Base-by-base conservation (phyloP, 2,329 filamentous ascomycete genomes). In the Trichoderma cornu-damae region DNA sequence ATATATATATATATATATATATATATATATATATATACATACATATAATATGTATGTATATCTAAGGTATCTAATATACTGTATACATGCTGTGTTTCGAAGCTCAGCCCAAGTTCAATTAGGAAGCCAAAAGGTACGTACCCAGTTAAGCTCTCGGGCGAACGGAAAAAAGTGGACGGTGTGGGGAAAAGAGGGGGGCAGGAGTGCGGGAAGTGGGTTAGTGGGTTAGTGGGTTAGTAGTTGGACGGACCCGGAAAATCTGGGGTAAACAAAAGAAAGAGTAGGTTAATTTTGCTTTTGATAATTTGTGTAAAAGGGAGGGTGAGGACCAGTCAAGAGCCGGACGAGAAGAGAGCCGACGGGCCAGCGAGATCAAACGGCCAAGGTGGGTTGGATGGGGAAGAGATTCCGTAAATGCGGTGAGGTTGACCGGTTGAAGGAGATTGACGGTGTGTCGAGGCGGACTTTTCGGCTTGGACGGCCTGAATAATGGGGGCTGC, bases 131-230 rank as follows among this genome's bases (percentile, higher is more conserved):
- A 16, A 26, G 32, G 30, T 24, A 22, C 32, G 30, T 16, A 8
- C 28, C n/a, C n/a, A 47, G 28, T 47, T 47, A 47, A 34, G 28
- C 48, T 40, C 48, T 51, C 48, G 48, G 48, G 35, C 48, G 24
- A 40, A n/a, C 48, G 48, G 48, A 51, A 30, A 22, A 40, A 30
- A 51, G 48, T 51, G 24, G 48, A 26, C 11, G 20, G 2, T 28
- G 48, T 40, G 48, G 48, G 18, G 16, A 22, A 51, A 20, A 20
- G 35, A 16, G 35, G 35, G 48, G 32, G 34, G 12, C 5, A 3
- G 9, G 9, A 30, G 14, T 22, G 24, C 16, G 48, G 16, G n/a
- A 46, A 46, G 43, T 46, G 34, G 47, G 35, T 37, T 37, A n/a
- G 34, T 34, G 43, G n/a, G n/a, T 22, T 18, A 12, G 22, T n/a